These are phyloP conservation scores for Hymenochaete sp. DNA, from an alignment of 1,284 basidiomycete genomes.

Conservation along the genomic window DNA sequence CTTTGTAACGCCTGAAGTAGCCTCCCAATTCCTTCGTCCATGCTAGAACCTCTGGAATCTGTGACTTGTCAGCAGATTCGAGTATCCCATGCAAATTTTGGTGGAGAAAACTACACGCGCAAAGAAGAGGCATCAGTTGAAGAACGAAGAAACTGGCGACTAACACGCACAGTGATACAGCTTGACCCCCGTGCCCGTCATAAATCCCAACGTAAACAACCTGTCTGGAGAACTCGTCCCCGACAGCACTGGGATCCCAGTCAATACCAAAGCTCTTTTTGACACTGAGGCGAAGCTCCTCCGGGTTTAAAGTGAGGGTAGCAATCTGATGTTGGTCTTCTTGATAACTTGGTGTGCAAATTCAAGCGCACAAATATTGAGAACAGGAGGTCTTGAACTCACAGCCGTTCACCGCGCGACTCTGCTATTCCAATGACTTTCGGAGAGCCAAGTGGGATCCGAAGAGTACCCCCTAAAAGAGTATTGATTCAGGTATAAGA, in stretches of 20 bases:
- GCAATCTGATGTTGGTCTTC: constrained; percentile 79
- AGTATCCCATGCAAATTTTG: constrained; percentile 75
- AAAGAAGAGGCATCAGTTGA: no score
- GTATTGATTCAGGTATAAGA: background rate
- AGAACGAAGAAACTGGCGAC: no score
- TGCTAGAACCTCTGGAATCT: constrained; percentile 65
- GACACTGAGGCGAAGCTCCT: constrained; percentile 59
- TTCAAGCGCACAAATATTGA: background rate
- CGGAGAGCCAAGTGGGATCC: constrained; percentile 16
- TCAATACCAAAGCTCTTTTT: constrained; percentile 53
- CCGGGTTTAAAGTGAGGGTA: constrained; percentile 63
- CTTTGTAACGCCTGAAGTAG: constrained; percentile 82
- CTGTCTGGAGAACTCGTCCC: constrained; percentile 59
- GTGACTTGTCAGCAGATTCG: constrained; percentile 60
- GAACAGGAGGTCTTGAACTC: background rate
- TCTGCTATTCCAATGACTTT: constrained; percentile 17
- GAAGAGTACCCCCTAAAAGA: constrained; percentile 11
- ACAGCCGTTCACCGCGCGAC: constrained; percentile 15
- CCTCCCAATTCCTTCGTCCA: constrained; percentile 77
- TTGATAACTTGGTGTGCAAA: constrained; percentile 43
- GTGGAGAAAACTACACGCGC: no score
- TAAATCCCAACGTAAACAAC: constrained; percentile 82
- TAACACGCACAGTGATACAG: constrained; percentile 63
- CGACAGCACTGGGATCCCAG: constrained; percentile 61
- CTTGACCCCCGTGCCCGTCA: constrained; percentile 81